Percentiles rank a stretch among this genome's conserved stretches.
Conservation (phyloP, 2,329 filamentous ascomycete genomes). For the Fusarium oligoseptatum region DNA sequence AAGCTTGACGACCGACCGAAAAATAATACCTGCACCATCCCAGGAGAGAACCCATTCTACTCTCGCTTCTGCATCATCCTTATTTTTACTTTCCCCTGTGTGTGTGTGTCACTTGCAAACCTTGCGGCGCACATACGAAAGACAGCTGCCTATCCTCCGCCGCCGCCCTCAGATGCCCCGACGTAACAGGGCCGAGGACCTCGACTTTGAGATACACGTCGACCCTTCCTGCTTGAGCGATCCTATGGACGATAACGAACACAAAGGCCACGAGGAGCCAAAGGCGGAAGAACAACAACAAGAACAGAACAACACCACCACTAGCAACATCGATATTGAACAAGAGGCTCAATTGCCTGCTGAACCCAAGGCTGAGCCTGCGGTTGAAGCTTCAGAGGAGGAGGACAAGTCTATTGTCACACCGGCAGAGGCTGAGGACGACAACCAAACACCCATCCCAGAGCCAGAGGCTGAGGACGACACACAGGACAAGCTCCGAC, state of each 20-base stretch:
- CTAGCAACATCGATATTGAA: slow-evolving; percentile 22
- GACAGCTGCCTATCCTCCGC: slow-evolving; percentile 13
- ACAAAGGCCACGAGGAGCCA: slow-evolving; percentile 37
- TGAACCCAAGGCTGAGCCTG: slow-evolving; percentile 25
- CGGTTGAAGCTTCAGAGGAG: slow-evolving; percentile 23
- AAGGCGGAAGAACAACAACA: slow-evolving; percentile 28
- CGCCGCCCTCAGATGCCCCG: slow-evolving; percentile 46
- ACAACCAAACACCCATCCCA: slow-evolving; percentile 8
- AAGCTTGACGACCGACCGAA: neutral
- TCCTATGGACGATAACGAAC: slow-evolving; percentile 55
- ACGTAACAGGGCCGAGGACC: slow-evolving; percentile 49
- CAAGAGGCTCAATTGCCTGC: slow-evolving; percentile 21
- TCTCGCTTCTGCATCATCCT: slow-evolving; percentile 20
- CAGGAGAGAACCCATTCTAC: slow-evolving; percentile 34
- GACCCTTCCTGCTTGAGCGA: slow-evolving; percentile 60
- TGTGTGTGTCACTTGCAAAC: slow-evolving; percentile 30
- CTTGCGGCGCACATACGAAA: slow-evolving; percentile 28
- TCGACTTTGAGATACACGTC: slow-evolving; percentile 63
- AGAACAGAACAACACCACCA: slow-evolving; percentile 22
- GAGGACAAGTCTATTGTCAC: slow-evolving; percentile 10
- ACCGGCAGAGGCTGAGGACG: slow-evolving; percentile 18
- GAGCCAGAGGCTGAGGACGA: slow-evolving; percentile 8
- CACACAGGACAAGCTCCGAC: slow-evolving; percentile 12
- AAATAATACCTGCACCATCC: slow-evolving; percentile 44
- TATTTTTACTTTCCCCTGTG: slow-evolving; percentile 15